These are phyloP conservation scores for Aspergillus asperescens DNA, from an alignment of 495 filamentous ascomycete species.

Conservation along the genomic window DNA sequence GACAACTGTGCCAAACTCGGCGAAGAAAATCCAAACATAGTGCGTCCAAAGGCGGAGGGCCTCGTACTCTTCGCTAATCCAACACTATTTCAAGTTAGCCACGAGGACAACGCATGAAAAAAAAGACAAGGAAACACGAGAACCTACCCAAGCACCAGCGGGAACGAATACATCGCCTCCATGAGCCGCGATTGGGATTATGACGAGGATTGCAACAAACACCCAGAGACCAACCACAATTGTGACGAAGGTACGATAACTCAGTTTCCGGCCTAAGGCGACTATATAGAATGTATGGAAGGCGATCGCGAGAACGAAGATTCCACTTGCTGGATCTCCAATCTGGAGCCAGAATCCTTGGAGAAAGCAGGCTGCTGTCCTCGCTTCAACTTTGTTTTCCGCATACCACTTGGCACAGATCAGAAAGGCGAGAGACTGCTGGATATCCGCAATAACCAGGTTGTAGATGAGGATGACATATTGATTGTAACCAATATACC, in stretches of 20 bases:
- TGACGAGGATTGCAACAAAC: slow-evolving; percentile 53
- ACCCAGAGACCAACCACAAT: slow-evolving; percentile 51
- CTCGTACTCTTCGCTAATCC: slow-evolving; percentile 60
- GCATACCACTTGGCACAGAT: slow-evolving; percentile 59
- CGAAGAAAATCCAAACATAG: slow-evolving; percentile 75
- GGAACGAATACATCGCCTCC: slow-evolving; percentile 56
- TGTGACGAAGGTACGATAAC: slow-evolving; percentile 47
- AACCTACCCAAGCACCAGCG: slow-evolving; percentile 57
- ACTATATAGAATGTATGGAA: slow-evolving; percentile 64
- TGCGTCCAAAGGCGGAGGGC: slow-evolving; percentile 63
- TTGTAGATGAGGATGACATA: slow-evolving; percentile 71
- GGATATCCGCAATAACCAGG: slow-evolving; percentile 67
- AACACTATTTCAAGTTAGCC: slow-evolving; percentile 50
- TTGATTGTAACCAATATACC: slow-evolving; percentile 58
- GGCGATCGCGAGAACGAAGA: slow-evolving; percentile 66
- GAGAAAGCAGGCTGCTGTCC: slow-evolving; percentile 55
- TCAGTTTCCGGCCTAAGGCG: slow-evolving; percentile 52
- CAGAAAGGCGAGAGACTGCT: slow-evolving; percentile 63
- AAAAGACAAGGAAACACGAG: not conserved
- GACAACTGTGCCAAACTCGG: slow-evolving; percentile 56
- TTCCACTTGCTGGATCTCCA: slow-evolving; percentile 63
- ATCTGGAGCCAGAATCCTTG: slow-evolving; percentile 69
- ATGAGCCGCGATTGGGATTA: slow-evolving; percentile 49
- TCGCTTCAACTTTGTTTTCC: slow-evolving; percentile 51
- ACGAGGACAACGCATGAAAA: too few species aligned